Evolutionary conservation across 1,139 yeast genomes (phyloP).

Genomic region (Blastobotrys proliferans): DNA sequence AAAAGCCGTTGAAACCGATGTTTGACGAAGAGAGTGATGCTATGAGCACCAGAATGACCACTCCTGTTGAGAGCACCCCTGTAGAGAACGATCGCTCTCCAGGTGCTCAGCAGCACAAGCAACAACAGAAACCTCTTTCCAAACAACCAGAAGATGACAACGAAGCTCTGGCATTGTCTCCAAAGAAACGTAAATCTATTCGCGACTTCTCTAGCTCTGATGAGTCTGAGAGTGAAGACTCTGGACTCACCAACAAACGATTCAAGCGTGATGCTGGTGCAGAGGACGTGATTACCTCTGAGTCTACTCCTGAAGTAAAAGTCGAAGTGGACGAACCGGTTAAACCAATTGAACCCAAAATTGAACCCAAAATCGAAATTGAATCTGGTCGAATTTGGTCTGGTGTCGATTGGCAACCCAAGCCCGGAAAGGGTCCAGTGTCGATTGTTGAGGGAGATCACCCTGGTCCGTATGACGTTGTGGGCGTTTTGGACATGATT

Average conservation of each 20-base stretch:
- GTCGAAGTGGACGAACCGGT: background rate
- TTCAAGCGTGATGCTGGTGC: too few species aligned
- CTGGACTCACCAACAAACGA: too few species aligned
- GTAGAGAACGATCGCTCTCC: background rate
- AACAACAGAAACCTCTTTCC: too few species aligned
- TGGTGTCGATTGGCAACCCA: conserved; percentile 7
- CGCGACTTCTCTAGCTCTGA: conserved; percentile 11
- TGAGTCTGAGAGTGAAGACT: too few species aligned
- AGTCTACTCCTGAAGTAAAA: too few species aligned
- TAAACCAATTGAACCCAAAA: background rate
- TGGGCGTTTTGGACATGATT: conserved; percentile 43
- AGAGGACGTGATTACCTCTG: too few species aligned
- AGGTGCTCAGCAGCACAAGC: background rate
- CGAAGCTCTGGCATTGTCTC: background rate
- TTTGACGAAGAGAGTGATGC: conserved; percentile 3
- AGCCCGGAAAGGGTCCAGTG: conserved; percentile 2
- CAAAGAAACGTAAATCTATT: background rate
- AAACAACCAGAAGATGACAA: too few species aligned
- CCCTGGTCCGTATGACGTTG: conserved; percentile 5
- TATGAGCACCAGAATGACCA: background rate
- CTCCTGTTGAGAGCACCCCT: background rate
- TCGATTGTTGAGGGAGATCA: conserved; percentile 5
- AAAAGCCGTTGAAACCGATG: background rate
- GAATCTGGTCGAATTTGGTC: background rate
- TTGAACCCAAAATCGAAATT: background rate